A percentile compares a stretch with the other conserved stretches of the same genome.
Evolutionary conservation across 108 stramenopile species (phyloP).

Genomic region (Cyclostephanos invisitatus): DNA sequence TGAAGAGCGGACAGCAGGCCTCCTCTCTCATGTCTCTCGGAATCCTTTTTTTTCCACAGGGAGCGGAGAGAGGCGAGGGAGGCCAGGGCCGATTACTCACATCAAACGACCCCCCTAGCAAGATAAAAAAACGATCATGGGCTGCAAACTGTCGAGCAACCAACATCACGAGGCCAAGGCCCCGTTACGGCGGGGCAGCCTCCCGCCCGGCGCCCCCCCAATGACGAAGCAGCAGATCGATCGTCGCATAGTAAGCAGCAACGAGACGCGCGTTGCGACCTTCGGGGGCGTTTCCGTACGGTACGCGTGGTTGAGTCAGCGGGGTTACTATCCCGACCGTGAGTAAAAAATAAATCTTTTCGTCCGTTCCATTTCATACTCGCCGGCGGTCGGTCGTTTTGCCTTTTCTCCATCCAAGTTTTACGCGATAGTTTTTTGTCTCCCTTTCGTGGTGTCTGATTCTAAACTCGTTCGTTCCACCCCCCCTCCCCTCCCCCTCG

Average conservation of each 20-base stretch:
- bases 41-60: too few relatives aligned
- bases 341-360: constrained; percentile 2
- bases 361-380: neutral
- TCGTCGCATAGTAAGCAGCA: constrained; percentile 26
- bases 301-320: constrained; percentile 81
- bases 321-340: constrained; percentile 90
- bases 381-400: neutral
- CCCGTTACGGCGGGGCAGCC: neutral
- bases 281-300: constrained; percentile 69
- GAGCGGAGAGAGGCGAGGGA: too few relatives aligned
- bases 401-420: too few relatives aligned
- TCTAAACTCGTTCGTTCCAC: neutral
- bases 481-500: neutral
- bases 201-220: constrained; percentile 1
- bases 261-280: constrained; percentile 25
- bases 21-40: too few relatives aligned
- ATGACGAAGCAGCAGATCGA: constrained; percentile 29
- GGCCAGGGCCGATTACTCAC: too few relatives aligned
- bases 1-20: too few relatives aligned
- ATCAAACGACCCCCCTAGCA: too few relatives aligned
- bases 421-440: too few relatives aligned
- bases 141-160: constrained; percentile 9
- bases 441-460: constrained; percentile 2
- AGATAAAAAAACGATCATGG: constrained; percentile 3
- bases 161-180: neutral